phyloP scores from a whole-genome alignment of 1,284 basidiomycete genomes.

The Marasmius fiardii region DNA sequence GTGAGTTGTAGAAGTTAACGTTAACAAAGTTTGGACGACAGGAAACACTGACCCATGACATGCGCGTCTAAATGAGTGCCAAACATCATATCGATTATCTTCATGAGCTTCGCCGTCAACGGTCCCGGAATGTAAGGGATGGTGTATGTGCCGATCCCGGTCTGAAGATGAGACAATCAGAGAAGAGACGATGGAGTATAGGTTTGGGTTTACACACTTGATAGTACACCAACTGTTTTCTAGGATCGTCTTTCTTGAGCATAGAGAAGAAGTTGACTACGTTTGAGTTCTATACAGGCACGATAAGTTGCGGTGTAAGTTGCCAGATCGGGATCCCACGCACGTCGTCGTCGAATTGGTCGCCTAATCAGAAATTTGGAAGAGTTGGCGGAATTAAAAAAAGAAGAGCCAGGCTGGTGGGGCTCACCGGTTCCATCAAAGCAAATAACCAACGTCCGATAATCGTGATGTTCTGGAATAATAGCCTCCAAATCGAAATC shows the following conservation, averaged over 20 bases:
- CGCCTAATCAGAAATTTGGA: conserved; percentile 12
- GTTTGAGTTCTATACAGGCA: conserved; percentile 33
- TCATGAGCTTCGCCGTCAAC: conserved; percentile 32
- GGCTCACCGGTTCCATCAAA: conserved; percentile 53
- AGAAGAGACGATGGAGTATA: background rate
- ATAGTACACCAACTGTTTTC: conserved; percentile 43
- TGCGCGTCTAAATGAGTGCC: conserved; percentile 44
- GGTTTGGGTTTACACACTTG: conserved; percentile 26
- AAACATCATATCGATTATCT: conserved; percentile 16
- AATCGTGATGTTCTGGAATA: background rate
- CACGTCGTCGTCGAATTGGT: conserved; percentile 36
- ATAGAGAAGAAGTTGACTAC: conserved; percentile 39
- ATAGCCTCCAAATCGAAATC: background rate
- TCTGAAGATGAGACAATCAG: conserved; percentile 27
- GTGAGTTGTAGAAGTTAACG: background rate
- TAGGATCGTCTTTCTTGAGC: conserved; percentile 39
- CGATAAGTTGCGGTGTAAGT: background rate
- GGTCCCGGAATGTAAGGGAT: conserved; percentile 39
- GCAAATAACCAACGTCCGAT: conserved; percentile 43
- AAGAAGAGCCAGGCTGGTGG: conserved; percentile 11
- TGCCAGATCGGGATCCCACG: conserved; percentile 3
- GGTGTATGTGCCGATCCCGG: conserved; percentile 52
- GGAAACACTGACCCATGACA: conserved; percentile 38
- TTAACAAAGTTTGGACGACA: background rate
- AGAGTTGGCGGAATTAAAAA: background rate